A percentile compares a stretch with the other conserved stretches of the same genome.
Evolutionary conservation across 352 stramenopile genomes (phyloP).

Genomic region (Globisporangium takayamanum): DNA sequence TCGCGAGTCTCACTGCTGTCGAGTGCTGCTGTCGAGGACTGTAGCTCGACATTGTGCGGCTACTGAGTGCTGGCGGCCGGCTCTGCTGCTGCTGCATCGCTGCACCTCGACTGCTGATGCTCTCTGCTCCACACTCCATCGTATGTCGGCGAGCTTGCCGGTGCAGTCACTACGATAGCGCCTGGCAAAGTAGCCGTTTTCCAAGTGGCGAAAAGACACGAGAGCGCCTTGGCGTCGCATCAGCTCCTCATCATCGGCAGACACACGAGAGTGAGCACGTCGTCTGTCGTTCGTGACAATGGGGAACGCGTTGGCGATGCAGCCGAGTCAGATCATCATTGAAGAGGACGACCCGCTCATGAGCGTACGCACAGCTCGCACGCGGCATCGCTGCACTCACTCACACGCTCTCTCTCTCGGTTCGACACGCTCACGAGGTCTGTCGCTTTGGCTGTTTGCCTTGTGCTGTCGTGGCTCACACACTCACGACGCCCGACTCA

Average conservation of each 20-base stretch:
- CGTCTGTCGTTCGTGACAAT: constrained; percentile 11
- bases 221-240: no score
- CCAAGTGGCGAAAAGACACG: no score
- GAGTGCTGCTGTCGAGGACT: background rate
- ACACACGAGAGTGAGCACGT: no score
- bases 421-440: background rate
- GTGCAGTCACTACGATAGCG: no score
- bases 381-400: background rate
- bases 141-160: background rate
- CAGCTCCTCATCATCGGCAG: no score
- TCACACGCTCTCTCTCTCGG: no score
- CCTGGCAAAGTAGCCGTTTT: no score
- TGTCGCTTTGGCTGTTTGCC: no score
- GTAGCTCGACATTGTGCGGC: background rate
- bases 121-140: background rate
- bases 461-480: background rate
- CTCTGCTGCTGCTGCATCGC: background rate
- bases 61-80: background rate
- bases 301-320: constrained; percentile 36
- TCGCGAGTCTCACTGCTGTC: background rate
- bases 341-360: constrained; percentile 40
- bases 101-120: background rate
- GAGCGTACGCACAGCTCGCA: constrained; percentile 14
- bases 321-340: constrained; percentile 29
- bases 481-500: no score